Percentiles rank a stretch among this genome's conserved stretches.
phyloP scores from a whole-genome alignment of 306 rosid genomes.

The Cucurbita moschata region DNA sequence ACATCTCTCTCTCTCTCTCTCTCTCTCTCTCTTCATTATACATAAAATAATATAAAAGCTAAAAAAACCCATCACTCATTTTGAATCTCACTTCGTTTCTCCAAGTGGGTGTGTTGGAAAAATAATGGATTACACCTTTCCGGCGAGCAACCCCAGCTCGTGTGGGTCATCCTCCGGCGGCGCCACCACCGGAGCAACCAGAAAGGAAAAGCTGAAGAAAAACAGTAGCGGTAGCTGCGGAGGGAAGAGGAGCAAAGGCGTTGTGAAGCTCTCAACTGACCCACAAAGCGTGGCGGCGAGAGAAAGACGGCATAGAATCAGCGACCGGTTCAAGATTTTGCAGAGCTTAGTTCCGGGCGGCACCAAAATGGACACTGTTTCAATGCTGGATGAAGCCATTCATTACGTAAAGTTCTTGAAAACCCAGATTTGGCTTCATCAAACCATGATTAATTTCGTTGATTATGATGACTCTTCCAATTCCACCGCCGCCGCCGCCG shows the following conservation, averaged over 20 bases:
- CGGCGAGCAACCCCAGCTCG: conserved; percentile 14
- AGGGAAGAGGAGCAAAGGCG: conserved; percentile 16
- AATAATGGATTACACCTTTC: conserved; percentile 4
- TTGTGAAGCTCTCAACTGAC: conserved; percentile 67
- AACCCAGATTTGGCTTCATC: conserved; percentile 72
- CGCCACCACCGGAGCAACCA: conserved; percentile 7
- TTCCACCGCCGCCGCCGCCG: not conserved
- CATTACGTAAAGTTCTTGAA: conserved; percentile 76
- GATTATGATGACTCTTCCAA: not conserved
- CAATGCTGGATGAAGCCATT: conserved; percentile 79
- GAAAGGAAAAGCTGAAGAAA: conserved; percentile 1
- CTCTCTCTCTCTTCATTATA: conserved; percentile 8
- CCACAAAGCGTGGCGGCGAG: conserved; percentile 94
- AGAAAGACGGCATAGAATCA: conserved; percentile 75
- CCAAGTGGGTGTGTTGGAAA: not conserved
- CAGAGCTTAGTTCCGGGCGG: conserved; percentile 92
- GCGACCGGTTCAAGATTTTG: conserved; percentile 77
- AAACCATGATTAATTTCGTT: conserved; percentile 42
- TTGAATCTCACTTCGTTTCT: not conserved
- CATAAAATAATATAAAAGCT: not conserved
- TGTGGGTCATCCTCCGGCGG: conserved; percentile 25
- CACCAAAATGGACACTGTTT: conserved; percentile 76
- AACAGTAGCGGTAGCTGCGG: not conserved
- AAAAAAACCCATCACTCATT: not conserved
- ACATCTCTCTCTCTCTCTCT: conserved; percentile 13